Evolutionary conservation across 2,329 filamentous ascomycete genomes (phyloP).

Genomic region (Trichoderma pleuroti): DNA sequence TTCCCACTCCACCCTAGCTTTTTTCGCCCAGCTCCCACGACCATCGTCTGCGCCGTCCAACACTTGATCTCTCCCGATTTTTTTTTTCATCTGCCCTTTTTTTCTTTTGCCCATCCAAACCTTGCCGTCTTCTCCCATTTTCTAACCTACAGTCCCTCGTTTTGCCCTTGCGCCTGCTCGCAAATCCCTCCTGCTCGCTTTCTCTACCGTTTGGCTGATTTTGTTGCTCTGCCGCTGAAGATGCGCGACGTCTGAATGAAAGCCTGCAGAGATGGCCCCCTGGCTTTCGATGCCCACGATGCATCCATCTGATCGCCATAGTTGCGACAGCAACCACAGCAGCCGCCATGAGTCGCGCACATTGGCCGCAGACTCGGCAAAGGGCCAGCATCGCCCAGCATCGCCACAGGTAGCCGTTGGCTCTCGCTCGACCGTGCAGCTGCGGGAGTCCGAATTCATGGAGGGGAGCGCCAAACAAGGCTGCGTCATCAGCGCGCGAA

Average conservation of each 20-base stretch:
- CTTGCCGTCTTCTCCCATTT: not conserved
- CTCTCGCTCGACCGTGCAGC: not conserved
- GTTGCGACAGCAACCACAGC: slow-evolving; percentile 3
- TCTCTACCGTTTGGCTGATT: not conserved
- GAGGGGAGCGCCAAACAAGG: slow-evolving; percentile 6
- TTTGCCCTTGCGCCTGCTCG: not conserved
- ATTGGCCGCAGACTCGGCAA: not conserved
- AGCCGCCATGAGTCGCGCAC: slow-evolving; percentile 13
- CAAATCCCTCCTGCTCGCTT: not conserved
- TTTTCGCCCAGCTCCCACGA: not conserved
- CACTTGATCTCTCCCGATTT: slow-evolving; percentile 1
- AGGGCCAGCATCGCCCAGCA: not conserved
- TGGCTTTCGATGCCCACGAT: slow-evolving; percentile 19
- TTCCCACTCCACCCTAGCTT: slow-evolving; percentile 17
- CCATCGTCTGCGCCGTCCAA: slow-evolving; percentile 13
- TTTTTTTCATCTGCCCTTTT: slow-evolving; percentile 7
- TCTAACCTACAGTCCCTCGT: slow-evolving; percentile 15
- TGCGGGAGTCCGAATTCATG: not conserved
- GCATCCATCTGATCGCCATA: slow-evolving; percentile 20
- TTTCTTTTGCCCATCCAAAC: not conserved
- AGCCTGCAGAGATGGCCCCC: slow-evolving; percentile 19
- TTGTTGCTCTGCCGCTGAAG: slow-evolving; percentile 17
- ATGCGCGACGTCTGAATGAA: slow-evolving; percentile 26
- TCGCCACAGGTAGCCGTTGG: not conserved
- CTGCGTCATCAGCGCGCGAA: slow-evolving; percentile 13